Conservation (phyloP, 2,329 filamentous ascomycete species). For the Huntiella bhutanensis region DNA sequence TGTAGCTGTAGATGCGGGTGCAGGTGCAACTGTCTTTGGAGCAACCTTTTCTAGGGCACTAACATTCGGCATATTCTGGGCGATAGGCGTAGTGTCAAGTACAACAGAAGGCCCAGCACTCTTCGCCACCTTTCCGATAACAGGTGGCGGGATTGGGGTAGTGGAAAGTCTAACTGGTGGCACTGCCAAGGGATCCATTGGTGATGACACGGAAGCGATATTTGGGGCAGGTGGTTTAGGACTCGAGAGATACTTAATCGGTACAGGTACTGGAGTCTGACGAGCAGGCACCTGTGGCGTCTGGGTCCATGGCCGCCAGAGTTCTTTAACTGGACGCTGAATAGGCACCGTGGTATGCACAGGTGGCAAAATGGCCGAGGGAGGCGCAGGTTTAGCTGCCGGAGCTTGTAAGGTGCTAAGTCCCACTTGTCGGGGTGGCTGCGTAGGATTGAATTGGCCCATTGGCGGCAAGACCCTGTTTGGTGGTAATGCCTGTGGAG, state of each 20-base stretch:
- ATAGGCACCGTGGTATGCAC: not conserved
- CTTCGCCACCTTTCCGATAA: not conserved
- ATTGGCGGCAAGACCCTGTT: not conserved
- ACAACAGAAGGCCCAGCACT: not conserved
- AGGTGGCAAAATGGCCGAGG: not conserved
- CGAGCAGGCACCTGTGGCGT: slow-evolving; percentile 18
- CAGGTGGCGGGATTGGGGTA: not conserved
- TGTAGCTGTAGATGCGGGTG: slow-evolving; percentile 19
- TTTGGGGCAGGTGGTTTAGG: slow-evolving; percentile 5
- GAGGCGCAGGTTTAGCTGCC: not conserved
- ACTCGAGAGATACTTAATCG: slow-evolving; percentile 20
- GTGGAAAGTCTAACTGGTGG: not conserved
- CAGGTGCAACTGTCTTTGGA: slow-evolving; percentile 11
- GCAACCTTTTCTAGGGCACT: slow-evolving; percentile 9
- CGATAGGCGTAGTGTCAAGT: not conserved
- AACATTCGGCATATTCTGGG: not conserved
- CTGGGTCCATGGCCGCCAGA: not conserved
- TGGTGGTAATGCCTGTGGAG: not conserved
- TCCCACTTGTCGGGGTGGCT: not conserved
- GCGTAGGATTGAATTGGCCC: not conserved
- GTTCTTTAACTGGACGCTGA: not conserved
- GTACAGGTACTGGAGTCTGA: slow-evolving; percentile 26
- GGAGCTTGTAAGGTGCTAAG: not conserved
- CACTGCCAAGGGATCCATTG: not conserved
- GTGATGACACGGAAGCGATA: not conserved